Evolutionary conservation across 129 eudicot genomes (phyloP).

Genomic region (Escallonia herrerae): DNA sequence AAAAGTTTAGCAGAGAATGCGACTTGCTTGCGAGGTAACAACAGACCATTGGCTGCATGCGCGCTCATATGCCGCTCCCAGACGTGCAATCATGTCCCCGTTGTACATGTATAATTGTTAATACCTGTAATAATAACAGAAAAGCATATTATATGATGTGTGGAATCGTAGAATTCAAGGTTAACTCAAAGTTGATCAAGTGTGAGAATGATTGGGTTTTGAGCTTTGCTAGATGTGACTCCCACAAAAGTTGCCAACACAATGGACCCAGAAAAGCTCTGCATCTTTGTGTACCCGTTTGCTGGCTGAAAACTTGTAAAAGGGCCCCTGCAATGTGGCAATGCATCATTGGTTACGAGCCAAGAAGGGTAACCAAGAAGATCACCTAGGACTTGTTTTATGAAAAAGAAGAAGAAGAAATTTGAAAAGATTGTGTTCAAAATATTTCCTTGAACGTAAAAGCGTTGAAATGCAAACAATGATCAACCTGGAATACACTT

Average conservation of each 20-base stretch:
- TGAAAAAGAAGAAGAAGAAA: neutral
- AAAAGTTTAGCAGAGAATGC: too few species aligned
- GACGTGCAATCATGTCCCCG: too few species aligned
- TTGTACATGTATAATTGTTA: too few species aligned
- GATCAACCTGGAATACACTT: neutral
- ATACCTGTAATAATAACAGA: too few species aligned
- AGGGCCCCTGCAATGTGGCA: neutral
- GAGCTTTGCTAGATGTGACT: slow-evolving; percentile 9
- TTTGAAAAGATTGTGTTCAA: neutral
- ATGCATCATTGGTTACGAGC: neutral
- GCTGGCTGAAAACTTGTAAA: neutral
- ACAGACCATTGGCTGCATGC: too few species aligned
- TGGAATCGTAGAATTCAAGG: neutral
- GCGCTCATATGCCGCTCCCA: too few species aligned
- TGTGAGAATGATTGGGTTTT: neutral
- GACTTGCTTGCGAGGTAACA: too few species aligned
- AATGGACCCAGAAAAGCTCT: slow-evolving; percentile 6
- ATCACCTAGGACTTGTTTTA: neutral
- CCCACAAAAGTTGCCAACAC: neutral
- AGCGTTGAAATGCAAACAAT: neutral
- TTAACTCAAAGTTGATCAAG: neutral
- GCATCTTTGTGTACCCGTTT: neutral
- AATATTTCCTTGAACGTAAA: neutral
- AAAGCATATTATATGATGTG: neutral
- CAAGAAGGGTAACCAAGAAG: neutral